Base-by-base conservation (phyloP, 1,139 yeast genomes). In the Yamadazyma kanchanaburiensis region DNA sequence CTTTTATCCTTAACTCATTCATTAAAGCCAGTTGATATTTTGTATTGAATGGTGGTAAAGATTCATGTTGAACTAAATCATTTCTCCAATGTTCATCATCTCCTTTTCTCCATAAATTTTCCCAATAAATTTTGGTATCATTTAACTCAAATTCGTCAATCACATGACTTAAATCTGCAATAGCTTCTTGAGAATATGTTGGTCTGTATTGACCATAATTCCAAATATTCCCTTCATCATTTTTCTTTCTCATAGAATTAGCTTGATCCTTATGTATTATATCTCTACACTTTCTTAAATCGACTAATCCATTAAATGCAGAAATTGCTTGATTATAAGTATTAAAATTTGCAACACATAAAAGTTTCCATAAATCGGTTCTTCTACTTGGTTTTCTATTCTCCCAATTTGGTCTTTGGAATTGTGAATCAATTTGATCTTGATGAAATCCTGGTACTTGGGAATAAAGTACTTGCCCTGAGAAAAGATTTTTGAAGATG, bases 381-480 rank as follows among this genome's bases (percentile, higher is more conserved):
- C 97, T 79, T 47, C 79, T 66, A 37, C 73, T 60, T 5, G 97
- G 97, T 46, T 73, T 75, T 49, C 85, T 70, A 64, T 89, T 88
- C 53, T 85, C 82, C 94, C 95, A 86, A 64, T 85, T 84, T 25
- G 95, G 94, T 49, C 83, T 71, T 35, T 70, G 67, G 53, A 83
- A 85, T 54, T 78, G 87, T 43, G 68, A 70, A 40, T 78, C 77
- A 46, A 86, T 79, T 55, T 88, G 89, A 42, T 77, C 77, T 43
- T 75, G 77, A 53, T 78, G 81, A 46, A 67, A 70, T 21, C 74
- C 78, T 12, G 94, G 94, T 15, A 85, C 77, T 58, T 88, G 96
- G 3, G 96, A 80, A 56, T 87, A 89, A 25, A 86, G 60, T 13
- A 88, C 94, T 61, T 89, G 96, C 5, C 96, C 96, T 23, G 83